Base-by-base conservation (phyloP, 2,329 filamentous ascomycete genomes). In the Calycina herbarum region DNA sequence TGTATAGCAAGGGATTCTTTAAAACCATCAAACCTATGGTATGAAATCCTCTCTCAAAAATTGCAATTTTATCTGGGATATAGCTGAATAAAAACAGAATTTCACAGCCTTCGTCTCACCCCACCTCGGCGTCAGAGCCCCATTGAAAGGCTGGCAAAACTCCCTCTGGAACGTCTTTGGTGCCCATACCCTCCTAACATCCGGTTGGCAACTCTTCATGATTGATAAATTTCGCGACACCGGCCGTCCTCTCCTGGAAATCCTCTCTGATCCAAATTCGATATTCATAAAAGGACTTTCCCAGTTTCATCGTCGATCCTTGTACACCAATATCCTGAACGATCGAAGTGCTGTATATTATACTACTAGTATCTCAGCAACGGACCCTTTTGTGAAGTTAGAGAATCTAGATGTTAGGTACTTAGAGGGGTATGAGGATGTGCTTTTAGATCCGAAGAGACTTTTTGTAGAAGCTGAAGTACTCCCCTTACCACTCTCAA, bases 51-150 rank as follows among this genome's bases (percentile, higher is more conserved):
- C 2, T 24, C n/a, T 48, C 17, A 48, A 5, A 20, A 2, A 24
- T 4, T 4, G 13, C 4, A 11, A 15, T 40, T 40, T 5, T 3
- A 15, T 48, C 17, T 33, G 33, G 20, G 20, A 20, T n/a, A 33
- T 8, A 29, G 27, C 17, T 17, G 24, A 33, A 33, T 10, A 11
- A n/a, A 4, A 15, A 27, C 29, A 90, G 85, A 97, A 96, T 81
- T 97, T 98, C 78, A 92, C 91, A 2, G 97, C 94, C 0, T 97
- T 98, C 78, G 94, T 91, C 4, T 89, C 91, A 35, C 94, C 91
- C 27, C 91, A 94, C 78, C 83, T 94, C 6, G 91, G 91, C 20
- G 90, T 91, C 1, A 83, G 90, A 61, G 86, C 87, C 0, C 90
- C 91, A 1, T 78, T 88, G 54, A 86, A 85, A 57, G 90, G 90